Evolutionary conservation across 2,329 filamentous ascomycete genomes (phyloP), one percentile per base, ranked within the genome.

Genomic region (Trichoderma atrobrunneum): DNA sequence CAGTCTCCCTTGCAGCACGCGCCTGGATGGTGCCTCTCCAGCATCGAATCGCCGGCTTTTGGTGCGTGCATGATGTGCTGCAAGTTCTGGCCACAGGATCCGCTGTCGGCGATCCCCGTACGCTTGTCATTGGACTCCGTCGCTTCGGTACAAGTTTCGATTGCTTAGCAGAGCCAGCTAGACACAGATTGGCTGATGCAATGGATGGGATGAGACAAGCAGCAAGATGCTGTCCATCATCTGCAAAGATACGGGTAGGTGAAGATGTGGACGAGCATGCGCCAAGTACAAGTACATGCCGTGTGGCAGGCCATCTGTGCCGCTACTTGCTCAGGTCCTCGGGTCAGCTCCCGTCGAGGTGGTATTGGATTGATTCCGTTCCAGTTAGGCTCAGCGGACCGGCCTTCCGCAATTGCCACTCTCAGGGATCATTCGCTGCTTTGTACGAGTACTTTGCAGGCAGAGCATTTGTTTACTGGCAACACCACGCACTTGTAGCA

Each of bases 381-480:
- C 26, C 39, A 26, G n/a, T 59, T 70, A 70, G 67, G 67, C 57
- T 70, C 67, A 28, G 67, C 67, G 67, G 67, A 62, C 67, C 67
- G 67, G 57, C 30, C 34, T 54, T 54, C 57, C 67, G 67, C 39
- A 70, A 61, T 70, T 62, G 43, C 57, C 36, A 51, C 36, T 51
- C 28, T 61, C 28, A 30, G 18, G 64, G 51, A 67, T 67, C 26
- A 60, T 32, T 18, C 11, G 43, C 36, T 62, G 30, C 18, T 28
- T 11, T 54, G 36, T 36, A 51, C 32, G 7, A 34, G 34, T 60
- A 28, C 65, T 11, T 61, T 24, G 30, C 28, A 14, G 51, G 51
- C 6, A 2, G 43, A 1, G 8, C n/a, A 21, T 11, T 14, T 51
- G 16, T n/a, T n/a, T 5, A 39, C 6, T 51, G 21, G 11, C n/a